Conservation (phyloP, 805 yeast genomes). For the Cyberlindnera japonica region DNA sequence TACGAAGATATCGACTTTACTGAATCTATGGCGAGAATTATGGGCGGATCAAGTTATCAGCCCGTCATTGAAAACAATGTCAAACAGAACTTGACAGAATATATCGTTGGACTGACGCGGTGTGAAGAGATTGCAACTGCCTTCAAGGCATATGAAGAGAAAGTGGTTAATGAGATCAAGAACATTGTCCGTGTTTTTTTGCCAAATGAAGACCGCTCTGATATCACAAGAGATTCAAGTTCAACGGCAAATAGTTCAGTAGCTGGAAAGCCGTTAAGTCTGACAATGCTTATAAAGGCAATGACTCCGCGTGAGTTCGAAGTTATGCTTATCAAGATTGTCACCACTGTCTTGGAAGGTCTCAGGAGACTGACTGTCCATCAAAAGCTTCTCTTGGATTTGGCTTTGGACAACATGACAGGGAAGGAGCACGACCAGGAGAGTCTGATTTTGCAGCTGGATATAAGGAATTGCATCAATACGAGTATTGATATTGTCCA, state of each 20-base stretch:
- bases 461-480: constrained; percentile 61
- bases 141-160: constrained; percentile 61
- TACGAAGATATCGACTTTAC: constrained; percentile 44
- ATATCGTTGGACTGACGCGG: constrained; percentile 53
- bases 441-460: constrained; percentile 52
- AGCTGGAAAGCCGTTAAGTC: constrained; percentile 21
- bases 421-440: constrained; percentile 30
- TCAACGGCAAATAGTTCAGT: constrained; percentile 8
- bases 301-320: constrained; percentile 76
- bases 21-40: constrained; percentile 48
- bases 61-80: constrained; percentile 37
- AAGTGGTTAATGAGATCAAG: constrained; percentile 67
- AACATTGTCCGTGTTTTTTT: constrained; percentile 60
- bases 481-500: constrained; percentile 71
- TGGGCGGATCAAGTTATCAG: constrained; percentile 34
- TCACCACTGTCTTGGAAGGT: constrained; percentile 64
- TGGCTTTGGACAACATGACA: constrained; percentile 47
- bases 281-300: constrained; percentile 47
- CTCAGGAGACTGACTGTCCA: constrained; percentile 71
- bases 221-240: not conserved
- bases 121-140: constrained; percentile 62
- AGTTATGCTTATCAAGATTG: constrained; percentile 58
- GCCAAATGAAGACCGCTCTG: constrained; percentile 44
- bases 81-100: constrained; percentile 40
- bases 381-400: constrained; percentile 72